These are phyloP conservation scores for Acer campestre DNA, from an alignment of 345 rosid genomes.

Conservation along the genomic window DNA sequence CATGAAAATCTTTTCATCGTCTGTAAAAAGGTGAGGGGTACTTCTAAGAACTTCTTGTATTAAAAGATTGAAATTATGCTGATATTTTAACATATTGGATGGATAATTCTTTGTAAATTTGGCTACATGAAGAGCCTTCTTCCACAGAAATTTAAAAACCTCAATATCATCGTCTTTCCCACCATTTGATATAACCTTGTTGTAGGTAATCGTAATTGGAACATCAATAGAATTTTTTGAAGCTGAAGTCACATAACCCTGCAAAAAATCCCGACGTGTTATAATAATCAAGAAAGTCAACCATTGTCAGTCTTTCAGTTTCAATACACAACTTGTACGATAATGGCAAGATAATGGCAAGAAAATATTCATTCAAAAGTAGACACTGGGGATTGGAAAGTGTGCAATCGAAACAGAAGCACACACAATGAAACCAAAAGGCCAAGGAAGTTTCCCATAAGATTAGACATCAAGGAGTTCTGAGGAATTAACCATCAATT, in stretches of 20 bases:
- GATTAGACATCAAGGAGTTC: not conserved
- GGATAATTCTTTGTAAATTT: conserved; percentile 48
- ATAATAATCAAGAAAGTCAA: not conserved
- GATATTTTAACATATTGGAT: conserved; percentile 59
- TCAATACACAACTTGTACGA: not conserved
- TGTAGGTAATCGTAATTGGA: conserved; percentile 58
- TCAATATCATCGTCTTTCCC: conserved; percentile 32
- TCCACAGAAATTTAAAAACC: conserved; percentile 54
- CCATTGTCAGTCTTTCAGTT: not conserved
- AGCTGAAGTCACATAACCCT: conserved; percentile 67
- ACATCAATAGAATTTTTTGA: conserved; percentile 60
- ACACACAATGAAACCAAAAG: not conserved
- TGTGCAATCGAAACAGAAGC: not conserved
- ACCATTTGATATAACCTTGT: conserved; percentile 30
- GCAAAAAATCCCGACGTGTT: conserved; percentile 27
- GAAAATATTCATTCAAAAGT: not conserved
- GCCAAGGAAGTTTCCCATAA: not conserved
- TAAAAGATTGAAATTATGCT: conserved; percentile 65
- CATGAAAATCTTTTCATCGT: conserved; percentile 61
- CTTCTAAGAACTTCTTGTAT: conserved; percentile 66
- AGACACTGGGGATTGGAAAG: not conserved
- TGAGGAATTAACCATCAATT: not conserved
- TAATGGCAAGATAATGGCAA: not conserved
- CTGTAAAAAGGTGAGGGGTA: conserved; percentile 61
- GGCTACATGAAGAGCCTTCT: conserved; percentile 56